Evolutionary conservation across 1,139 yeast species (phyloP).

Genomic region (Scheffersomyces titani): DNA sequence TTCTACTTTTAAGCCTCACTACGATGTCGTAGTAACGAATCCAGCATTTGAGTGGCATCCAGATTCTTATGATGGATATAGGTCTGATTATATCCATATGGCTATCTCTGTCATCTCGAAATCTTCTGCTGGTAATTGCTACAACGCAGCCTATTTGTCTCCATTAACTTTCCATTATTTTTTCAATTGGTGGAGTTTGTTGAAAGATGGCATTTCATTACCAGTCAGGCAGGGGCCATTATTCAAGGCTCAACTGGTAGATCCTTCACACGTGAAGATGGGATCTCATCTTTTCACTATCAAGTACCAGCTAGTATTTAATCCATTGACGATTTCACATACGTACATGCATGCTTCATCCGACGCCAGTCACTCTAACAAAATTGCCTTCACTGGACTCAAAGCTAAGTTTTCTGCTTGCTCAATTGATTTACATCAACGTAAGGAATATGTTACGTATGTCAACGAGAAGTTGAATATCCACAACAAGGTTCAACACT

Average conservation of each 20-base stretch:
- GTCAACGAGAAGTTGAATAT: conserved; percentile 59
- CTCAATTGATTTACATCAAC: conserved; percentile 79
- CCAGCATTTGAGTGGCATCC: conserved; percentile 44
- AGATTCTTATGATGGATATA: conserved; percentile 43
- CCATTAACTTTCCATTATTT: conserved; percentile 72
- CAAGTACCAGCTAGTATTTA: conserved; percentile 72
- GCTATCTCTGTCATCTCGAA: conserved; percentile 42
- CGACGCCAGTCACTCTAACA: conserved; percentile 42
- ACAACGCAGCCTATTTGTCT: conserved; percentile 74
- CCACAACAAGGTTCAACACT: conserved; percentile 51
- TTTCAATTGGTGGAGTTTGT: conserved; percentile 80
- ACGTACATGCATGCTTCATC: conserved; percentile 54
- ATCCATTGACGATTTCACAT: conserved; percentile 76
- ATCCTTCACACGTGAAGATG: conserved; percentile 54
- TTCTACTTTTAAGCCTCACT: conserved; percentile 39
- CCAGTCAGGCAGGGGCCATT: conserved; percentile 76
- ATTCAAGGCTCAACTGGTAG: conserved; percentile 38
- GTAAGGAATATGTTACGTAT: conserved; percentile 67
- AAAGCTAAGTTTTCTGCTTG: conserved; percentile 72
- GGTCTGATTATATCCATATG: conserved; percentile 46
- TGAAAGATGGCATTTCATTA: conserved; percentile 68
- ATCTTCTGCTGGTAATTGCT: conserved; percentile 38
- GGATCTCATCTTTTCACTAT: conserved; percentile 78
- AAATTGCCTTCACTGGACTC: conserved; percentile 70
- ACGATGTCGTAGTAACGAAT: conserved; percentile 43